Evolutionary conservation across 169 alveolate species (phyloP), one percentile per base, ranked within the genome.

Genomic region (Amoebophrya sp.): DNA sequence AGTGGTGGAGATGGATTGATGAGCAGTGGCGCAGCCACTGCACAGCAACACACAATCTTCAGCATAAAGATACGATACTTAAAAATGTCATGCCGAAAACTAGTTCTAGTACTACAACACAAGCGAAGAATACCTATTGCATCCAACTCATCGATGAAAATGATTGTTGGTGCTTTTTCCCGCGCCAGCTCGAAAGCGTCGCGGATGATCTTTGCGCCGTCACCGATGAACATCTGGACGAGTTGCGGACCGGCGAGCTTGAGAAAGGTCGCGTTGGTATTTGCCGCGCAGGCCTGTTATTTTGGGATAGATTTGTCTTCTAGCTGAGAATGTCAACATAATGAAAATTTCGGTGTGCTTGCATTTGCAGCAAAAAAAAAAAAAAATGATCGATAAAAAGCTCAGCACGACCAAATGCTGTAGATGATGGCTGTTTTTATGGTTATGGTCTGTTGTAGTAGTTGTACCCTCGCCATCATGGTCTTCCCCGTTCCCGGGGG

Each of bases 401-500:
- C 23, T 96, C 94, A 39, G 97, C 77, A 53, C 23, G 23, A 53
- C 77, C 77, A 14, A 14, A 12, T 53, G 77, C 77, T 53, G 77
- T 53, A 23, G n/a, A 53, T 53, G 77, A 12, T n/a, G n/a, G n/a
- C n/a, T n/a, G n/a, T n/a, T n/a, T n/a, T n/a, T n/a, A n/a, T n/a
- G n/a, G n/a, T n/a, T n/a, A n/a, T n/a, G n/a, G n/a, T n/a, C n/a
- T n/a, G n/a, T n/a, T n/a, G n/a, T n/a, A n/a, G n/a, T 23, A 77
- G 98, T 98, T 83, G 99, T 99, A 94, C 98, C 96, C 32, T 95
- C 0, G 98, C 99, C 95, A 97, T 93, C 93, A 97, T 94, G 41
- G 99, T 97, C 93, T 97, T 97, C 38, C 99, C 99, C 18, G 99
- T 98, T 39, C 99, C 99, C 38, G 99, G 99, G 0, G 99, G 99